Percentiles rank a stretch among this genome's conserved stretches.
These are phyloP conservation scores for Tetraselmis striata DNA, from an alignment of 139 green algal species.

Conservation along the genomic window DNA sequence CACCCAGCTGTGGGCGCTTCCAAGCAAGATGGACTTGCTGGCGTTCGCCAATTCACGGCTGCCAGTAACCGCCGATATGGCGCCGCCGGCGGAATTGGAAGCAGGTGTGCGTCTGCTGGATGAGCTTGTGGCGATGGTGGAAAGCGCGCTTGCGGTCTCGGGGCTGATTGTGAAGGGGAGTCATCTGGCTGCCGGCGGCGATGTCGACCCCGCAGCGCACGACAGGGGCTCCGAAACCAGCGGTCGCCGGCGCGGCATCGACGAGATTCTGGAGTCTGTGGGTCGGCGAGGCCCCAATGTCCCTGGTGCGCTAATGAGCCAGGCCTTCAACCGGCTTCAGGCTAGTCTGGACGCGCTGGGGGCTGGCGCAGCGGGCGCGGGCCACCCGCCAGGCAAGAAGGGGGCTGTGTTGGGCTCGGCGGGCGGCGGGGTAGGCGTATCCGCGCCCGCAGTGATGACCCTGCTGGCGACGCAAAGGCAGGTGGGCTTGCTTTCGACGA, in stretches of 20 bases:
- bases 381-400: too few species aligned
- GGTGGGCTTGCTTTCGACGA: neutral
- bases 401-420: too few species aligned
- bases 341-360: neutral
- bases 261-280: neutral
- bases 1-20: neutral
- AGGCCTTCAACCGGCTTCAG: neutral
- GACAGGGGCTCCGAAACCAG: neutral
- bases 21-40: neutral
- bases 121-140: neutral
- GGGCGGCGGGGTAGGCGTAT: too few species aligned
- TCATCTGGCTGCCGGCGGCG: neutral
- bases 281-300: neutral
- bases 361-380: too few species aligned
- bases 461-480: neutral
- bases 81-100: neutral
- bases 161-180: neutral
- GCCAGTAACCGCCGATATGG: neutral
- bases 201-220: neutral
- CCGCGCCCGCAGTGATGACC: neutral
- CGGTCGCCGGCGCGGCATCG: neutral
- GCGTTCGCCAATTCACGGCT: neutral
- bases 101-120: neutral
- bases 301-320: neutral
- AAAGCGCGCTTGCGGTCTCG: neutral